Percentiles rank a stretch among this genome's conserved stretches.
phyloP scores from a whole-genome alignment of 1,139 yeast species.

The Yamadazyma buinensis region DNA sequence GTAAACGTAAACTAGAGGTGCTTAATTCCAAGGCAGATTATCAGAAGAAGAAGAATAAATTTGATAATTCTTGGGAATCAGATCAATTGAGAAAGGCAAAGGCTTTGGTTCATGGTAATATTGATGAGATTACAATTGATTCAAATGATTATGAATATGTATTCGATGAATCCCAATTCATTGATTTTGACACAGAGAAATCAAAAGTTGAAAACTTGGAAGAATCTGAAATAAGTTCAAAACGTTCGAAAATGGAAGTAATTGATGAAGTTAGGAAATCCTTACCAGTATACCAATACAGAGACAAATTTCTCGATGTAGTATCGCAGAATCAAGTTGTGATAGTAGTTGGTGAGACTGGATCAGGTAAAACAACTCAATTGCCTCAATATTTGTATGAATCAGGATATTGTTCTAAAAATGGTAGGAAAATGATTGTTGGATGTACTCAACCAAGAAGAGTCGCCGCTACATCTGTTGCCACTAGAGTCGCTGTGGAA shows the following conservation, averaged over 20 bases:
- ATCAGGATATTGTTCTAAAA: slow-evolving; percentile 63
- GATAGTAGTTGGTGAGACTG: slow-evolving; percentile 94
- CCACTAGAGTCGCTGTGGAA: slow-evolving; percentile 87
- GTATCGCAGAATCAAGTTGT: slow-evolving; percentile 66
- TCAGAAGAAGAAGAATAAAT: slow-evolving; percentile 7
- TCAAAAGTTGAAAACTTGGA: slow-evolving; percentile 26
- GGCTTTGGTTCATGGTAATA: slow-evolving; percentile 23
- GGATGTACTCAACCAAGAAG: slow-evolving; percentile 97
- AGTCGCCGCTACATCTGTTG: slow-evolving; percentile 94
- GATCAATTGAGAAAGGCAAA: slow-evolving; percentile 56
- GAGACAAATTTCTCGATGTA: slow-evolving; percentile 60
- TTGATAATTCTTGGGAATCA: slow-evolving; percentile 59
- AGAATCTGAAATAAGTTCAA: slow-evolving; percentile 15
- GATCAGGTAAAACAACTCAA: slow-evolving; percentile 97
- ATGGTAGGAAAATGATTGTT: slow-evolving; percentile 32
- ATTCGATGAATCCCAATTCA: slow-evolving; percentile 73
- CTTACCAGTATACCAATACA: slow-evolving; percentile 71
- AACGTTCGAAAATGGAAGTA: background rate
- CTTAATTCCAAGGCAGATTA: slow-evolving; percentile 26
- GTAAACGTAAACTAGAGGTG: slow-evolving; percentile 41
- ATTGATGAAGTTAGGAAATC: slow-evolving; percentile 53
- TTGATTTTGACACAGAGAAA: slow-evolving; percentile 56
- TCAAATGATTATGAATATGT: slow-evolving; percentile 69
- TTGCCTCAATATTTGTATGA: slow-evolving; percentile 85
- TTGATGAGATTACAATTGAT: slow-evolving; percentile 45